Evolutionary conservation across 768 basidiomycete species (phyloP).

Genomic region (Paxillus ammoniavirescens): DNA sequence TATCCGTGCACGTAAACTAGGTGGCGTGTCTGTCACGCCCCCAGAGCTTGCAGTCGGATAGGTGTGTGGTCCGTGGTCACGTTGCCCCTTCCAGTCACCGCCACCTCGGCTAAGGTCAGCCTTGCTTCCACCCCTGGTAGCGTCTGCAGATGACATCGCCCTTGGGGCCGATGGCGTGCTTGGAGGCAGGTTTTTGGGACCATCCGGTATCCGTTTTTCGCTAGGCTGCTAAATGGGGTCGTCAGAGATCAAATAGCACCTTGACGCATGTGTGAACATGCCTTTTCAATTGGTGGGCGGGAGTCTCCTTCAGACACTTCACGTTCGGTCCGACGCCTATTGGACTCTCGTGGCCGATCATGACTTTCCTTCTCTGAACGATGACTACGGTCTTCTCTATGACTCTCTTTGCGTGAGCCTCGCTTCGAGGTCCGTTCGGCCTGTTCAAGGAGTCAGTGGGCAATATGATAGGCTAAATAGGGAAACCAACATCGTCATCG

Average conservation of each 20-base stretch:
- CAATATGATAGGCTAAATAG: background rate
- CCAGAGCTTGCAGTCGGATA: slow-evolving; percentile 19
- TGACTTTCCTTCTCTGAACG: slow-evolving; percentile 69
- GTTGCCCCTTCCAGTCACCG: slow-evolving; percentile 49
- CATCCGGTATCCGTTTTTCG: slow-evolving; percentile 59
- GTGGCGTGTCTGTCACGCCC: slow-evolving; percentile 23
- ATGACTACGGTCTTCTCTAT: slow-evolving; percentile 72
- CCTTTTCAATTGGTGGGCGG: slow-evolving; percentile 61
- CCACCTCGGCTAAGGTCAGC: slow-evolving; percentile 41
- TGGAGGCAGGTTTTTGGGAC: slow-evolving; percentile 52
- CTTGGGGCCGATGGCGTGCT: slow-evolving; percentile 69
- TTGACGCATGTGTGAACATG: slow-evolving; percentile 28
- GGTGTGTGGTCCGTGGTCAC: slow-evolving; percentile 29
- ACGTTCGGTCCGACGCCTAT: slow-evolving; percentile 65
- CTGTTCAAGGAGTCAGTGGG: slow-evolving; percentile 35
- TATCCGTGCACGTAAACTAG: slow-evolving; percentile 56
- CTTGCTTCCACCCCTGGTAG: slow-evolving; percentile 39
- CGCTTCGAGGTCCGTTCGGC: slow-evolving; percentile 77
- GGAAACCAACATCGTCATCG: slow-evolving; percentile 69
- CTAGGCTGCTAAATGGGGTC: slow-evolving; percentile 32
- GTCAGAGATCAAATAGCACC: slow-evolving; percentile 3
- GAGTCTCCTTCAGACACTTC: slow-evolving; percentile 52
- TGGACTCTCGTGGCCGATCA: slow-evolving; percentile 65
- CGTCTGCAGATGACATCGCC: slow-evolving; percentile 59
- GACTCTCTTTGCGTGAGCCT: slow-evolving; percentile 73